These are phyloP conservation scores for Chlamydomonas applanata DNA, from an alignment of 139 green algal genomes.

Conservation along the genomic window DNA sequence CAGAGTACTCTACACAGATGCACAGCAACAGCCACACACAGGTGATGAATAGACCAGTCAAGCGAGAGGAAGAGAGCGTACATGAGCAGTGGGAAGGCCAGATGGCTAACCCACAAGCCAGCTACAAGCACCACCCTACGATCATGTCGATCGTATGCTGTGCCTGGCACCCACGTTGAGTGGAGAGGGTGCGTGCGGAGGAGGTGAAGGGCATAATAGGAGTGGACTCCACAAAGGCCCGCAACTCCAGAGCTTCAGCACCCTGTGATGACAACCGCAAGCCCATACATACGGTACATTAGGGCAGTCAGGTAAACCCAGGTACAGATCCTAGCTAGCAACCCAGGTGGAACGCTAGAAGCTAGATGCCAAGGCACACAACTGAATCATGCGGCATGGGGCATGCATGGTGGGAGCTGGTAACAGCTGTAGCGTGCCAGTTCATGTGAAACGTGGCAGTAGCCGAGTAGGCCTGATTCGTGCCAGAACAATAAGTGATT, in stretches of 20 bases:
- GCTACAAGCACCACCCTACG: constrained; percentile 46
- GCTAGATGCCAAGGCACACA: too few species aligned
- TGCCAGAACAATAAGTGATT: background rate
- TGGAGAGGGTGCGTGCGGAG: constrained; percentile 44
- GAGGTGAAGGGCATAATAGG: constrained; percentile 40
- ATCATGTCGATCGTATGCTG: background rate
- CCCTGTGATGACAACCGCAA: background rate
- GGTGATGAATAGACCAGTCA: background rate
- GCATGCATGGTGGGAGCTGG: too few species aligned
- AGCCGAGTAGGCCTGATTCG: background rate
- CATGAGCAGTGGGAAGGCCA: background rate
- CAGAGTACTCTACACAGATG: constrained; percentile 25
- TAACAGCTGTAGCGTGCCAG: too few species aligned
- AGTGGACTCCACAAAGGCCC: constrained; percentile 46
- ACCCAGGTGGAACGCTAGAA: too few species aligned
- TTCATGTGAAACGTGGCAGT: too few species aligned
- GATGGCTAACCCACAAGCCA: too few species aligned
- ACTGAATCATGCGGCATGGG: too few species aligned
- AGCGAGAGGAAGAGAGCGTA: too few species aligned
- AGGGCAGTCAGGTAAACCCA: too few species aligned
- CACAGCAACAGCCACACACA: background rate
- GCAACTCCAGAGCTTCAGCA: constrained; percentile 11
- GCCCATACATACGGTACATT: too few species aligned
- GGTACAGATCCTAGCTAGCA: too few species aligned
- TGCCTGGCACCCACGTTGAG: constrained; percentile 8